Conservation (phyloP, 129 eudicot species). For the Centrapalus pauciflorus region DNA sequence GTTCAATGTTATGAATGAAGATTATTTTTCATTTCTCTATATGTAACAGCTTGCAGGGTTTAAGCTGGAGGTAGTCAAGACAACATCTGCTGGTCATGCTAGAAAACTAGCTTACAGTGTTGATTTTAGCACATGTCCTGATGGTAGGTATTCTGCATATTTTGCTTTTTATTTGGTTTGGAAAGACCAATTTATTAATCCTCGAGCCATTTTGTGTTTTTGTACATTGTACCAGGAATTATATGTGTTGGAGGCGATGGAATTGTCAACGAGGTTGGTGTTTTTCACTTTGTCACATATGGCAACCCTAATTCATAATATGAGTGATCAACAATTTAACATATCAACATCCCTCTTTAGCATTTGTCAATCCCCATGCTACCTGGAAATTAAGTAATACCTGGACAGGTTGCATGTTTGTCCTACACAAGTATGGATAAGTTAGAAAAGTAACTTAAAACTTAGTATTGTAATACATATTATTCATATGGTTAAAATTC, state of each 20-base stretch:
- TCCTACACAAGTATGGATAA: background rate
- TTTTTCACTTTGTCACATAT: slow-evolving; percentile 2
- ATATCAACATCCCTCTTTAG: background rate
- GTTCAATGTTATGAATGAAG: background rate
- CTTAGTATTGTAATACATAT: background rate
- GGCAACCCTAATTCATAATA: background rate
- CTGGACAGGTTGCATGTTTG: background rate
- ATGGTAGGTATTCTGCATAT: slow-evolving; percentile 48
- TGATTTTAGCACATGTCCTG: slow-evolving; percentile 93
- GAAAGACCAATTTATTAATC: slow-evolving; percentile 3
- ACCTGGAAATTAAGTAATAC: background rate
- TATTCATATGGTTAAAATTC: background rate
- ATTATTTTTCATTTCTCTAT: slow-evolving; percentile 6
- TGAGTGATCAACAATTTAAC: background rate
- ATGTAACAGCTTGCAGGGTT: slow-evolving; percentile 84
- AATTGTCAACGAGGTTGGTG: slow-evolving; percentile 88
- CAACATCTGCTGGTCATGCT: slow-evolving; percentile 97
- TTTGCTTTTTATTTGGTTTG: background rate
- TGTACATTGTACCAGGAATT: slow-evolving; percentile 56
- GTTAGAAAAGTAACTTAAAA: background rate
- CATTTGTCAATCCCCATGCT: background rate
- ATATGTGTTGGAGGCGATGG: slow-evolving; percentile 99
- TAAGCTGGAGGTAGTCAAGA: slow-evolving; percentile 88
- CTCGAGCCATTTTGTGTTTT: slow-evolving; percentile 12
- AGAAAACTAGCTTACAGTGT: slow-evolving; percentile 76